Conservation (phyloP, 768 basidiomycete genomes). For the Lentinula raphanica region DNA sequence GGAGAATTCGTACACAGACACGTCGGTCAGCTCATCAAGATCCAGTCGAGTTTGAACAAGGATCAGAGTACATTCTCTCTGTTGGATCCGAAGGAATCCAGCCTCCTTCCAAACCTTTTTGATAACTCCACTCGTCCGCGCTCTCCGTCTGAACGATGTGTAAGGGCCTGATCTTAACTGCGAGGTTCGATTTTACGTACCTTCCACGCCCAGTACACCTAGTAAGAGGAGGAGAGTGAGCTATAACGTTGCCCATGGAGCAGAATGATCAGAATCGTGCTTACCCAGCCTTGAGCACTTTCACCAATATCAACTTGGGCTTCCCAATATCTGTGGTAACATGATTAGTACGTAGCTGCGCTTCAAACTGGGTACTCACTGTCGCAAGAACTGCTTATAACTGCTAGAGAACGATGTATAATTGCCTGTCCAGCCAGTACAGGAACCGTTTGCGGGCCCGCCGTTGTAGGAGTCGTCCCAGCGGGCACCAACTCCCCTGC, state of each 20-base stretch:
- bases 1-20: not conserved
- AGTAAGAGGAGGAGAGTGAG: not conserved
- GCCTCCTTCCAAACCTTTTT: slow-evolving; percentile 65
- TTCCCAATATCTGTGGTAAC: slow-evolving; percentile 60
- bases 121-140: slow-evolving; percentile 75
- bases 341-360: not conserved
- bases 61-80: slow-evolving; percentile 57
- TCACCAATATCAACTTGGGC: slow-evolving; percentile 75
- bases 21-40: not conserved
- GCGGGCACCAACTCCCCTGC: slow-evolving; percentile 61
- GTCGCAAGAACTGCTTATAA: slow-evolving; percentile 58
- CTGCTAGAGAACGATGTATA: slow-evolving; percentile 50
- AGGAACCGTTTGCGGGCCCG: slow-evolving; percentile 52
- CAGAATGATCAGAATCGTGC: not conserved
- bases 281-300: slow-evolving; percentile 57
- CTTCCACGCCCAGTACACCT: slow-evolving; percentile 66
- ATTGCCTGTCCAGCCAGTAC: slow-evolving; percentile 57
- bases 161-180: not conserved
- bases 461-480: slow-evolving; percentile 41
- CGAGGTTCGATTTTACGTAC: slow-evolving; percentile 29
- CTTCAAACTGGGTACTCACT: slow-evolving; percentile 33
- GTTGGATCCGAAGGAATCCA: slow-evolving; percentile 74
- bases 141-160: slow-evolving; percentile 44
- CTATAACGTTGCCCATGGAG: slow-evolving; percentile 9
- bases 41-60: slow-evolving; percentile 36